Evolutionary conservation across 306 rosid genomes (phyloP), one percentile per base, ranked within the genome.

Genomic region (Datisca glomerata): DNA sequence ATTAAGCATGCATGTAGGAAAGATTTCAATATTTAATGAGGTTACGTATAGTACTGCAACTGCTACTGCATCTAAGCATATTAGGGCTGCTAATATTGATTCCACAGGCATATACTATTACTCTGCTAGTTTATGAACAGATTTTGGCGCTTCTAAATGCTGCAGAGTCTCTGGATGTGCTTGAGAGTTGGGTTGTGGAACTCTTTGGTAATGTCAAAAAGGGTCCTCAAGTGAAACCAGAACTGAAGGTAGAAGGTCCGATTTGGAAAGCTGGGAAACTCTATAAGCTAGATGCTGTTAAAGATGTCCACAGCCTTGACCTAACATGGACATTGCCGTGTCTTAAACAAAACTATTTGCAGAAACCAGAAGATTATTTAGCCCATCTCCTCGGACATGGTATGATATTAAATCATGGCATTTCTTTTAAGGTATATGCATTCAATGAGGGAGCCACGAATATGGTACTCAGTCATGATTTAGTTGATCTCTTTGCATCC

Each of bases 351-450:
- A 75, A 74, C 37, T 89, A 83, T 70, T 45, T 80, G 65, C 83
- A 70, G 78, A 89, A 89, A 63, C 93, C 95, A 24, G 81, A 89
- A 71, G 89, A 77, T 70, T 89, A 89, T 77, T 50, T 89, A 57
- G 85, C 95, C 21, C 95, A 83, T 70, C 71, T 89, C 64, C 91
- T 89, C n/a, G 95, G 97, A 37, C 93, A 89, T 56, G 97, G 97
- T 89, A 73, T 65, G 79, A 57, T 62, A 41, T n/a, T n/a, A n/a
- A n/a, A 41, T 37, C 56, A 38, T 32, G 53, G 38, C 27, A 21
- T 45, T 28, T 22, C 18, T 31, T 35, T 41, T 25, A 37, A 24
- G 7, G 7, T 24, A n/a, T n/a, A n/a, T n/a, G n/a, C n/a, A n/a
- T n/a, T n/a, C n/a, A n/a, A n/a, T n/a, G n/a, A n/a, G n/a, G n/a